Evolutionary conservation across 2,329 filamentous ascomycete genomes (phyloP).

Genomic region (Talaromyces albobiverticillius): DNA sequence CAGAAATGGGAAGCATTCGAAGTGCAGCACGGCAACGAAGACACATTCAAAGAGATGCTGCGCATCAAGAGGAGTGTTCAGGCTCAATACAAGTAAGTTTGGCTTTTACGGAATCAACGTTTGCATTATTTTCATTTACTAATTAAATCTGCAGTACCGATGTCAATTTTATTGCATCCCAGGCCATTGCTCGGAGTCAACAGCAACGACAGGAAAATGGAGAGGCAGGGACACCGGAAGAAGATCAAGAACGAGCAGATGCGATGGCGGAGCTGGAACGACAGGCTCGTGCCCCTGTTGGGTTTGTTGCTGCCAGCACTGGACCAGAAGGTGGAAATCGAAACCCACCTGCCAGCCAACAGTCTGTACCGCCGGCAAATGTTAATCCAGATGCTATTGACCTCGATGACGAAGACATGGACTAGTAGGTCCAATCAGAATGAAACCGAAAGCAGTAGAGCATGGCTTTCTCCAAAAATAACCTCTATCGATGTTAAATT

Average conservation of each 20-base stretch:
- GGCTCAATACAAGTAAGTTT: slow-evolving; percentile 81
- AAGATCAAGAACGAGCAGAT: slow-evolving; percentile 57
- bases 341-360: slow-evolving; percentile 33
- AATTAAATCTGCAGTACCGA: slow-evolving; percentile 65
- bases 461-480: background rate
- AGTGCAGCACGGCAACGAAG: slow-evolving; percentile 96
- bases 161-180: slow-evolving; percentile 96
- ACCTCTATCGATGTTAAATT: background rate
- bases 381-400: slow-evolving; percentile 86
- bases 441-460: background rate
- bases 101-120: background rate
- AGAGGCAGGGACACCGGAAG: slow-evolving; percentile 36
- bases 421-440: slow-evolving; percentile 24
- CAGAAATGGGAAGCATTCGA: slow-evolving; percentile 96
- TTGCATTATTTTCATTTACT: background rate
- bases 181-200: slow-evolving; percentile 82
- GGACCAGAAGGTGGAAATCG: slow-evolving; percentile 64
- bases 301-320: slow-evolving; percentile 85
- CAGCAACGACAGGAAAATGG: slow-evolving; percentile 47
- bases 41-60: slow-evolving; percentile 99
- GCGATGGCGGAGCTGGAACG: slow-evolving; percentile 88
- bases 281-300: slow-evolving; percentile 80
- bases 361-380: slow-evolving; percentile 37
- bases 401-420: slow-evolving; percentile 60
- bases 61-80: slow-evolving; percentile 96